phyloP scores from a whole-genome alignment of 192 early-diverging fungal species.

The Coemansia asiatica region DNA sequence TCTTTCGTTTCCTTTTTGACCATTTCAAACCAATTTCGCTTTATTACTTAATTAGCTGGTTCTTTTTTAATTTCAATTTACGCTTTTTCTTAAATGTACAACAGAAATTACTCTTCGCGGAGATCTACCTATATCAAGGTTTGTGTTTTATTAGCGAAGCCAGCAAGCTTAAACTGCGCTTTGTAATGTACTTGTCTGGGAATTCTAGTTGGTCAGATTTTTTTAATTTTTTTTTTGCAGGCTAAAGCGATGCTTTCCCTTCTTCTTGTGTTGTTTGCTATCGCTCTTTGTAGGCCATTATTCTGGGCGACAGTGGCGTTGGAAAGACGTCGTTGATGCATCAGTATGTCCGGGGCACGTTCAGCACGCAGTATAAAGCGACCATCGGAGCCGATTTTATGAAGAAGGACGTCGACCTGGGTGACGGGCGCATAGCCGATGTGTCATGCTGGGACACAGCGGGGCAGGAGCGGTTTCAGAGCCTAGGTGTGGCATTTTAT shows the following conservation, averaged over 20 bases:
- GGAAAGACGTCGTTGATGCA: constrained; percentile 99
- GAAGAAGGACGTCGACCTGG: constrained; percentile 89
- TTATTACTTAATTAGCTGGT: neutral
- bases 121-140: constrained; percentile 49
- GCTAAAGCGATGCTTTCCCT: neutral
- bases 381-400: constrained; percentile 99
- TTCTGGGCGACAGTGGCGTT: constrained; percentile 69
- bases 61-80: neutral
- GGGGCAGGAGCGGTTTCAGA: constrained; percentile 98
- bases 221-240: neutral
- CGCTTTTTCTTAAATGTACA: constrained; percentile 33
- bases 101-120: constrained; percentile 37
- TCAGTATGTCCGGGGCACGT: constrained; percentile 98
- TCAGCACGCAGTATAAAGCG: constrained; percentile 97
- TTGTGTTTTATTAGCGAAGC: constrained; percentile 4
- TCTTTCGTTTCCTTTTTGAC: constrained; percentile 3
- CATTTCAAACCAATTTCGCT: neutral
- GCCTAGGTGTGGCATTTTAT: constrained; percentile 97
- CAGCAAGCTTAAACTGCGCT: neutral
- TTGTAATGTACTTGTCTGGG: neutral
- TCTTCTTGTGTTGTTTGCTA: neutral
- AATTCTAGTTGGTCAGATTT: too few relatives aligned
- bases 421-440: constrained; percentile 90
- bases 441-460: constrained; percentile 99
- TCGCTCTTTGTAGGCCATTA: constrained; percentile 38